Conservation (phyloP, 2,329 filamentous ascomycete species). For the Claviceps spartinae region DNA sequence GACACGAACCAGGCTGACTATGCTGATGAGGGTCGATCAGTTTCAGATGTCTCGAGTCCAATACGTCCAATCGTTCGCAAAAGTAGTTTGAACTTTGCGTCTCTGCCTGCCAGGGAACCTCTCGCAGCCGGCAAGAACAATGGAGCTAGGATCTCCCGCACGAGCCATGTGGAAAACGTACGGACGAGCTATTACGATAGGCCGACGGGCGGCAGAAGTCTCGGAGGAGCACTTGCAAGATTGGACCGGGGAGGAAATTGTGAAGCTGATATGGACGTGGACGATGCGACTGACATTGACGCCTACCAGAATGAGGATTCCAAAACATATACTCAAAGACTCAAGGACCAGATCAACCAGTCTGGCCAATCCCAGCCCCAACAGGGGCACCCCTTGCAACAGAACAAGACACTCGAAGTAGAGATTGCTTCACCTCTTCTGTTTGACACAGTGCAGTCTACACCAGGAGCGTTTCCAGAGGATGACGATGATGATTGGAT, state of each 20-base stretch:
- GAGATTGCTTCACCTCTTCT: constrained; percentile 16
- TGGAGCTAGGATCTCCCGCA: constrained; percentile 57
- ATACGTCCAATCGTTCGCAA: constrained; percentile 70
- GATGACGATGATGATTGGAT: constrained; percentile 54
- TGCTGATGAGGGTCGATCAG: constrained; percentile 39
- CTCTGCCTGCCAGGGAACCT: constrained; percentile 81
- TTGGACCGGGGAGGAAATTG: constrained; percentile 31
- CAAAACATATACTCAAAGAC: constrained; percentile 82
- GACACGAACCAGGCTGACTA: constrained; percentile 1
- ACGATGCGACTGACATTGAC: constrained; percentile 24
- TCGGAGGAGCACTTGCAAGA: constrained; percentile 35
- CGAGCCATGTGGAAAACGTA: constrained; percentile 63
- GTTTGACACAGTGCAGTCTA: constrained; percentile 23
- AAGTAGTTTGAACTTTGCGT: constrained; percentile 89
- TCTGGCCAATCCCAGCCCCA: constrained; percentile 44
- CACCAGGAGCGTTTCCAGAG: constrained; percentile 47
- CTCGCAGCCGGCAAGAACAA: constrained; percentile 73
- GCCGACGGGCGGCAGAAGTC: constrained; percentile 59
- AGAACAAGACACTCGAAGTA: constrained; percentile 17
- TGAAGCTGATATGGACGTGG: constrained; percentile 41
- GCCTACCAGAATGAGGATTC: constrained; percentile 29
- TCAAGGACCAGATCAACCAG: constrained; percentile 84
- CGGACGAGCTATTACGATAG: constrained; percentile 62
- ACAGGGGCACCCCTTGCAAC: constrained; percentile 24
- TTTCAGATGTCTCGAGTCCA: constrained; percentile 60